Base-by-base conservation (phyloP, 164 flowering plant genomes). In the Macadamia integrifolia region DNA sequence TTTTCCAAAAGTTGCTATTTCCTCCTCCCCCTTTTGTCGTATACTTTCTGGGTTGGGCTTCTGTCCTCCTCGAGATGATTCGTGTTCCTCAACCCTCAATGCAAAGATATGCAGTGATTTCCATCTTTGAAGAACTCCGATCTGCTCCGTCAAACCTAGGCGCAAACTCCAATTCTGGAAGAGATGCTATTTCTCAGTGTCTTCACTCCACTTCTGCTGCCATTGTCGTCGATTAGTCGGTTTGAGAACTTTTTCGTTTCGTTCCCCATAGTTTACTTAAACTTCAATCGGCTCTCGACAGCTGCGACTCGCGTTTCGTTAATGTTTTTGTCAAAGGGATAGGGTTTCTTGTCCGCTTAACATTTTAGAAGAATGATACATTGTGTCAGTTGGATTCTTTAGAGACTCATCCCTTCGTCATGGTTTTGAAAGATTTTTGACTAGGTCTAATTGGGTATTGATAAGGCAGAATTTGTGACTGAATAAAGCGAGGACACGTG, bases 281-380 rank as follows among this genome's bases (percentile, higher is more conserved):
- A 78, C 88, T 94, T 70, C 97, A 90, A 72, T 87, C 98, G 0
- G 85, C 90, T 0, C 83, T 92, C 9, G 97, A 92, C 65, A 93
- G 84, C 32, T 71, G 84, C 58, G 73, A 80, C 57, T 58, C 85
- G 11, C 78, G 77, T 9, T 80, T 87, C 40, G 84, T 83, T 9
- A 69, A 71, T 58, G 66, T 89, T 15, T 88, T 86, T 64, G 88
- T 89, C 32, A 90, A 89, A 64, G 92, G 80, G 0, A 53, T 94
- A 40, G 96, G 96, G 6, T 88, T 85, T 64, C 72, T 94, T 7
- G 83, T 85, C 71, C 79, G 83, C 0, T 66, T 80, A 6, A 88
- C 81, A 28, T 89, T 89, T 48, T 74, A 64, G 40, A 80, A 74
- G 55, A 69, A 73, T 15, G 63, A 61, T 6, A 65, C 61, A 11